A percentile compares a stretch with the other conserved stretches of the same genome.
Conservation (phyloP, 495 filamentous ascomycete genomes). For the Daldinia loculata region DNA sequence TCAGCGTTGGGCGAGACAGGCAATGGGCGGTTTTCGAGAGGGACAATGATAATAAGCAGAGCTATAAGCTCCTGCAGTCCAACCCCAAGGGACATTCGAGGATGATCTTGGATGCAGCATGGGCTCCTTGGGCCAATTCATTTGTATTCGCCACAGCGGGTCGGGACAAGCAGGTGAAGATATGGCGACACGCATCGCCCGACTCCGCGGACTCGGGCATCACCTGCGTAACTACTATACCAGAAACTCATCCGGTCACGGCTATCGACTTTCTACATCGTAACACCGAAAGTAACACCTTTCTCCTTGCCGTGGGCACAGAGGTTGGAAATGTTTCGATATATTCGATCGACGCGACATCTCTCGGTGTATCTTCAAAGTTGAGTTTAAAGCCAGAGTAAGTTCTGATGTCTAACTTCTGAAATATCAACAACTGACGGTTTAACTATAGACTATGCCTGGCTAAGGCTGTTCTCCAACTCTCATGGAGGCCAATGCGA, state of each 20-base stretch:
- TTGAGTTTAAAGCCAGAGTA: slow-evolving; percentile 56
- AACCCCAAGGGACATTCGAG: slow-evolving; percentile 87
- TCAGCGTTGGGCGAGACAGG: slow-evolving; percentile 91
- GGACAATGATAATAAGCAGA: slow-evolving; percentile 40
- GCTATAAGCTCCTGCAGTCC: slow-evolving; percentile 64
- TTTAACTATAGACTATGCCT: slow-evolving; percentile 58
- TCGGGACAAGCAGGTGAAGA: slow-evolving; percentile 83
- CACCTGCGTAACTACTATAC: slow-evolving; percentile 61
- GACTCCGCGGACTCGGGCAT: slow-evolving; percentile 41
- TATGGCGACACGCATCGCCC: slow-evolving; percentile 66
- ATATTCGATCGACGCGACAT: slow-evolving; percentile 50
- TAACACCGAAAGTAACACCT: slow-evolving; percentile 46
- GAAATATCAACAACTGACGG: background rate
- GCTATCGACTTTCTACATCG: slow-evolving; percentile 73
- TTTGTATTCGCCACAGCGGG: slow-evolving; percentile 83
- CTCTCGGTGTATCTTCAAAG: slow-evolving; percentile 55
- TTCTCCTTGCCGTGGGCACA: slow-evolving; percentile 73
- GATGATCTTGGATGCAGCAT: slow-evolving; percentile 88
- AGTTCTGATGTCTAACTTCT: slow-evolving; percentile 14
- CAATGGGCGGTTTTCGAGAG: slow-evolving; percentile 85
- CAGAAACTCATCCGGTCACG: slow-evolving; percentile 70
- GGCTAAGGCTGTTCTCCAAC: slow-evolving; percentile 75
- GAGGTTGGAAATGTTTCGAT: slow-evolving; percentile 65
- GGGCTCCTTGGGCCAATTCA: slow-evolving; percentile 65
- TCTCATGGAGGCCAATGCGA: slow-evolving; percentile 75